Evolutionary conservation across 208 protist species (phyloP).

Genomic region (Trypanosoma platydactyli): DNA sequence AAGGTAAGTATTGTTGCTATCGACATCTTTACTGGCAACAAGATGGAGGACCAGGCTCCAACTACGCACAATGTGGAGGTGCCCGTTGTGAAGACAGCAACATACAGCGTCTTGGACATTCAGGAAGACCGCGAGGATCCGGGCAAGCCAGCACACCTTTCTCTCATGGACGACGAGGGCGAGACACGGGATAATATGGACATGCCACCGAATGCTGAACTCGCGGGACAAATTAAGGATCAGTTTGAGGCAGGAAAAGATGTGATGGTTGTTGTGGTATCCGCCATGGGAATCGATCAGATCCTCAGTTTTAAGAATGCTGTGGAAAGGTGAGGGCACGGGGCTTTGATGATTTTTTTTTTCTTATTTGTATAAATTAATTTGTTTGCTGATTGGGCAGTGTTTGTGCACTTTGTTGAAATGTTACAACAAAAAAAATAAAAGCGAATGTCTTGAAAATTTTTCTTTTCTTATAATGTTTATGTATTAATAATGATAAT

Average conservation of each 20-base stretch:
- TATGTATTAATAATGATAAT: too few species aligned
- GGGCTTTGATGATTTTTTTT: too few species aligned
- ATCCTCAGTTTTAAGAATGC: constrained; percentile 94
- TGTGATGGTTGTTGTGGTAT: constrained; percentile 91
- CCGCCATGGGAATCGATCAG: constrained; percentile 95
- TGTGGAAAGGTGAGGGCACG: constrained; percentile 33
- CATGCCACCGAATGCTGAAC: constrained; percentile 89
- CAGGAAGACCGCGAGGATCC: constrained; percentile 86
- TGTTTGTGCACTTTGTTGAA: too few species aligned
- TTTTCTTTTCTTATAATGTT: constrained; percentile 17
- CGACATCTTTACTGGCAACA: constrained; percentile 99
- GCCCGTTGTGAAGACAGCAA: constrained; percentile 94
- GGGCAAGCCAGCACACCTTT: constrained; percentile 67
- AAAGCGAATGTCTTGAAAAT: too few species aligned
- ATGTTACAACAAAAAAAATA: too few species aligned
- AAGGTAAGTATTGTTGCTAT: constrained; percentile 97
- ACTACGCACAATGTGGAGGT: constrained; percentile 98
- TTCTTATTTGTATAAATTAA: too few species aligned
- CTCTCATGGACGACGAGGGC: constrained; percentile 93
- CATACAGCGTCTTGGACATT: constrained; percentile 95
- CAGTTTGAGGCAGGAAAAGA: constrained; percentile 94
- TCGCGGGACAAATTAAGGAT: constrained; percentile 90
- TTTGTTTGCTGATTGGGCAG: too few species aligned
- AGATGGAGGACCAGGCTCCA: constrained; percentile 97
- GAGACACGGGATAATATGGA: constrained; percentile 95